phyloP scores from a whole-genome alignment of 108 stramenopile genomes.

The Nitzschia sp. region DNA sequence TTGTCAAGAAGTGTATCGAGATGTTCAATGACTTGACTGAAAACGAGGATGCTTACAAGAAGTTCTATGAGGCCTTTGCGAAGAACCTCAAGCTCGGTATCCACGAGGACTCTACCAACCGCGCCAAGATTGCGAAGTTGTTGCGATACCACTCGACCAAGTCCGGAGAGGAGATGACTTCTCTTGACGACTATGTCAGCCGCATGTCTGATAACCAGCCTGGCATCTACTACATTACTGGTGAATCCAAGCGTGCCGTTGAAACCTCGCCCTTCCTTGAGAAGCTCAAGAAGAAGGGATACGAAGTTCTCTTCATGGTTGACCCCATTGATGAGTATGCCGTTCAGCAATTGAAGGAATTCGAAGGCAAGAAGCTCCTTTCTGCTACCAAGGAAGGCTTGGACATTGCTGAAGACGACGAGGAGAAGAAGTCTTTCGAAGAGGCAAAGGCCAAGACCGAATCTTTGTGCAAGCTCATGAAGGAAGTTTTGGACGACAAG shows the following conservation, averaged over 20 bases:
- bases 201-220: constrained; percentile 99
- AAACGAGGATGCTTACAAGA: constrained; percentile 99
- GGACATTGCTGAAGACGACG: constrained; percentile 92
- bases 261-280: constrained; percentile 99
- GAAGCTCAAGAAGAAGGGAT: constrained; percentile 99
- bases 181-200: constrained; percentile 98
- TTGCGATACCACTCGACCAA: constrained; percentile 99
- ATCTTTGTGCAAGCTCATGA: constrained; percentile 99
- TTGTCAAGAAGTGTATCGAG: constrained; percentile 99
- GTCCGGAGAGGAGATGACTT: constrained; percentile 98
- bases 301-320: constrained; percentile 99
- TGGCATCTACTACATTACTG: constrained; percentile 99
- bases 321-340: constrained; percentile 99
- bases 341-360: constrained; percentile 99
- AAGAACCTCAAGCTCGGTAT: constrained; percentile 99
- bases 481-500: constrained; percentile 99
- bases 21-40: constrained; percentile 99
- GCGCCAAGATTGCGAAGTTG: constrained; percentile 99
- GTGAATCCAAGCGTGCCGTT: constrained; percentile 98
- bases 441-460: constrained; percentile 98
- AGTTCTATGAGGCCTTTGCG: constrained; percentile 99
- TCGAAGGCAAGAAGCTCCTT: constrained; percentile 99
- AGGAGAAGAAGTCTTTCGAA: constrained; percentile 98
- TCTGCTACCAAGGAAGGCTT: constrained; percentile 99
- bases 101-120: constrained; percentile 99